These are phyloP conservation scores for Crithidia fasciculata DNA, from an alignment of 208 protist species.

Conservation along the genomic window DNA sequence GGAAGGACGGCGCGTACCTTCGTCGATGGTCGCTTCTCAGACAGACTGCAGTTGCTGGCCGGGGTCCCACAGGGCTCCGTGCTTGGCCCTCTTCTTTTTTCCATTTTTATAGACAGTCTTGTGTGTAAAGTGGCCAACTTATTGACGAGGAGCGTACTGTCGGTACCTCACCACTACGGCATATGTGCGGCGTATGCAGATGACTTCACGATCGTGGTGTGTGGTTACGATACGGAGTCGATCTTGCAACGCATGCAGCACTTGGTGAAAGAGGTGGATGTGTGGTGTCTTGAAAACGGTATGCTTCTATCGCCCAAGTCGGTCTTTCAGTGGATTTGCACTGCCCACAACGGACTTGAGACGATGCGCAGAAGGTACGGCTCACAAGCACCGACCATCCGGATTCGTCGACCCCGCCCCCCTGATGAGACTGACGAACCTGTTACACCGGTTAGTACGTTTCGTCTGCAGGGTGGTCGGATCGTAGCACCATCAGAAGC, in stretches of 20 bases:
- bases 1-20: not conserved
- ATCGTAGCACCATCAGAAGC: no score
- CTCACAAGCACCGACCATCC: not conserved
- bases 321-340: not conserved
- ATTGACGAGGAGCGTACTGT: no score
- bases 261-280: not conserved
- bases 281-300: not conserved
- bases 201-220: not conserved
- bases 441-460: no score
- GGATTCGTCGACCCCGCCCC: not conserved
- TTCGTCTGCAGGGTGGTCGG: no score
- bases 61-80: constrained; percentile 3
- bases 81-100: not conserved
- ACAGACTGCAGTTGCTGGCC: not conserved
- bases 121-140: not conserved
- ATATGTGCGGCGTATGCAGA: not conserved
- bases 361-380: not conserved
- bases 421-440: no score
- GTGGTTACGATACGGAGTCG: not conserved
- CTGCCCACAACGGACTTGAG: not conserved
- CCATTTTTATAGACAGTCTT: not conserved
- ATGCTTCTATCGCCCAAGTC: not conserved
- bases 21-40: not conserved
- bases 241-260: not conserved
- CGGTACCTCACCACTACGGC: not conserved